Evolutionary conservation across 306 rosid species (phyloP).

Genomic region (Ziziphus jujuba): DNA sequence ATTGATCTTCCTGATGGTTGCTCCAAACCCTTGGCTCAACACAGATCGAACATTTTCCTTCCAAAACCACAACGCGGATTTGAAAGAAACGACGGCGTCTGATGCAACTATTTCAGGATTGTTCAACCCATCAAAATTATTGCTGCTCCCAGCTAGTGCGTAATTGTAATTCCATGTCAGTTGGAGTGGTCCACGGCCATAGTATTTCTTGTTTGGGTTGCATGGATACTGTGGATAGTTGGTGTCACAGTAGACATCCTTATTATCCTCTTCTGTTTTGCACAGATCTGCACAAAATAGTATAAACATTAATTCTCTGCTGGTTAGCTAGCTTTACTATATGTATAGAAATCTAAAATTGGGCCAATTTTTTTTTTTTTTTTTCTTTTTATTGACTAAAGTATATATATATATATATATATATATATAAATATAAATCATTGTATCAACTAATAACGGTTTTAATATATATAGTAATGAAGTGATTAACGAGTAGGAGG

Average conservation of each 20-base stretch:
- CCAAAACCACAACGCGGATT: conserved; percentile 34
- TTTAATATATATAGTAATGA: too few species aligned
- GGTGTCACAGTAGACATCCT: conserved; percentile 6
- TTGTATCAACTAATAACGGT: too few species aligned
- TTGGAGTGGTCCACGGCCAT: conserved; percentile 31
- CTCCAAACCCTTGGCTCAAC: conserved; percentile 34
- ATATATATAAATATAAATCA: not conserved
- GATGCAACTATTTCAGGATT: conserved; percentile 22
- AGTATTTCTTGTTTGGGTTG: conserved; percentile 19
- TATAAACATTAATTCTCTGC: too few species aligned
- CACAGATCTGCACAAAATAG: conserved; percentile 19
- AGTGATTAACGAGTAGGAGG: not conserved
- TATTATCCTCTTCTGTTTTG: conserved; percentile 14
- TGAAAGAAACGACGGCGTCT: conserved; percentile 14
- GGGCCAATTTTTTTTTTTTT: too few species aligned
- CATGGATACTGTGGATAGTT: conserved; percentile 9
- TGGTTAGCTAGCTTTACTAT: too few species aligned
- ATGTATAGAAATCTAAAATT: too few species aligned
- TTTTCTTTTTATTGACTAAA: too few species aligned
- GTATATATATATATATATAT: not conserved
- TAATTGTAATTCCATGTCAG: conserved; percentile 35
- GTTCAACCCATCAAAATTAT: conserved; percentile 17
- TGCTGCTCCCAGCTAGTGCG: conserved; percentile 19
- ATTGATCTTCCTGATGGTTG: conserved; percentile 26
- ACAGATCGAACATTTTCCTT: conserved; percentile 11